Percentiles rank a stretch among this genome's conserved stretches.
These are phyloP conservation scores for Aureobasidium musti DNA, from an alignment of 2,329 filamentous ascomycete genomes.

Conservation along the genomic window DNA sequence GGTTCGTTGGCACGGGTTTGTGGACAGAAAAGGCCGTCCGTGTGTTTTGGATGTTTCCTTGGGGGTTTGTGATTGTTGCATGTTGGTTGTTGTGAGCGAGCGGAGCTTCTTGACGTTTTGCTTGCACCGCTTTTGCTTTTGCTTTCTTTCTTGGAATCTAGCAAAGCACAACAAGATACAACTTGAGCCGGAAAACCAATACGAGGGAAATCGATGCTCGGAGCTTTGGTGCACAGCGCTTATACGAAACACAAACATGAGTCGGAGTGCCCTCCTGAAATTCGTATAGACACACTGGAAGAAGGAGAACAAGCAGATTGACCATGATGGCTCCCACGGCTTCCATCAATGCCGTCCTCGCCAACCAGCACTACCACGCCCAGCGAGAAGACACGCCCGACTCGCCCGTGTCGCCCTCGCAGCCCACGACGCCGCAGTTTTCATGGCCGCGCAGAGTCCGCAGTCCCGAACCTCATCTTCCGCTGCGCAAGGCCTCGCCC, in stretches of 20 bases:
- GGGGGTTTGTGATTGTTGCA: background rate
- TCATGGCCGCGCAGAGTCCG: slow-evolving; percentile 31
- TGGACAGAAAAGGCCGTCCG: background rate
- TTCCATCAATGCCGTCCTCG: slow-evolving; percentile 25
- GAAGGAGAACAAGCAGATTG: slow-evolving; percentile 5
- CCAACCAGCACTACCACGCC: slow-evolving; percentile 9
- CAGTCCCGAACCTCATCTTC: slow-evolving; percentile 46
- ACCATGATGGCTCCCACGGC: slow-evolving; percentile 12
- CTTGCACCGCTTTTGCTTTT: background rate
- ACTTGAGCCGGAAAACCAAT: background rate
- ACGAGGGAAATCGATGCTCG: background rate
- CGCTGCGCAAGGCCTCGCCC: slow-evolving; percentile 46
- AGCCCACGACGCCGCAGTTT: slow-evolving; percentile 19
- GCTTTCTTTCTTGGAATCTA: background rate
- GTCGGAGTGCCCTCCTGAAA: background rate
- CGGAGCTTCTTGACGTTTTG: slow-evolving; percentile 13
- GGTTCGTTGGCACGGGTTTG: too few relatives aligned
- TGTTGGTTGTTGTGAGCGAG: slow-evolving; percentile 3
- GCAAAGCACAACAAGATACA: background rate
- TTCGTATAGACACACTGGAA: slow-evolving; percentile 1
- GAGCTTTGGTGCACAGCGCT: slow-evolving; percentile 4
- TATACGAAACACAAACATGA: slow-evolving; percentile 23
- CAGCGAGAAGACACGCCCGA: background rate
- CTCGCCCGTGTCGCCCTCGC: slow-evolving; percentile 13
- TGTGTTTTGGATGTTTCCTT: slow-evolving; percentile 4